Conservation (phyloP, 768 basidiomycete genomes). For the Boletus bicolor region DNA sequence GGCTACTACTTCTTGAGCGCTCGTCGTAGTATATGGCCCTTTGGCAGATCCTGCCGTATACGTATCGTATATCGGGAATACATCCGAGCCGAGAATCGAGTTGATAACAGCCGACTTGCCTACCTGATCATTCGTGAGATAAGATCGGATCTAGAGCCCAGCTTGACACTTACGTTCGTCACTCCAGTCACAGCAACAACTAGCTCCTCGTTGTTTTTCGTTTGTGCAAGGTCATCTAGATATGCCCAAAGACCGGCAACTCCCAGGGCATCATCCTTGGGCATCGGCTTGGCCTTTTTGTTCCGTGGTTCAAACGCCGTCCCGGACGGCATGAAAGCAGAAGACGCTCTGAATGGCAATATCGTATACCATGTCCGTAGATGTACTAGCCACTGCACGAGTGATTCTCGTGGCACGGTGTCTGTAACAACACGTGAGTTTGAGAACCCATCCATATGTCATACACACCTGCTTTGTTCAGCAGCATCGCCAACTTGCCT, state of each 20-base stretch:
- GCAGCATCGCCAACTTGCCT: slow-evolving; percentile 57
- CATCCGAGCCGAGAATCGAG: slow-evolving; percentile 55
- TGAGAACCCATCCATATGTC: neutral
- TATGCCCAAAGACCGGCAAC: slow-evolving; percentile 46
- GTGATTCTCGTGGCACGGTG: slow-evolving; percentile 72
- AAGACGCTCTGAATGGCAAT: slow-evolving; percentile 69
- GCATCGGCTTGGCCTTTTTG: slow-evolving; percentile 46
- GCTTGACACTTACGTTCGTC: slow-evolving; percentile 58
- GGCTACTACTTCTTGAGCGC: slow-evolving; percentile 57
- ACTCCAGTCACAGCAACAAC: slow-evolving; percentile 80
- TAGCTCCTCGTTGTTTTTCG: slow-evolving; percentile 48
- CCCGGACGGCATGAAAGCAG: slow-evolving; percentile 55
- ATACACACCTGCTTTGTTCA: slow-evolving; percentile 84
- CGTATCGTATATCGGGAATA: slow-evolving; percentile 53
- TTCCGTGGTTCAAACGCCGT: slow-evolving; percentile 27
- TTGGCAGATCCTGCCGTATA: slow-evolving; percentile 46
- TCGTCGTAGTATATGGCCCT: slow-evolving; percentile 67
- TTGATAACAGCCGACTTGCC: slow-evolving; percentile 89
- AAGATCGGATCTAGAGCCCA: neutral
- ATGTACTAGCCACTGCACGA: slow-evolving; percentile 62
- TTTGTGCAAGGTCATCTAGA: slow-evolving; percentile 46
- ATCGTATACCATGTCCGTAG: slow-evolving; percentile 62
- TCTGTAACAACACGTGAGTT: slow-evolving; percentile 43
- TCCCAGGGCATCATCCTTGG: slow-evolving; percentile 59
- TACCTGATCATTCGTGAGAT: slow-evolving; percentile 40